Base-by-base conservation (phyloP, 345 rosid genomes). In the Garcia nutans region DNA sequence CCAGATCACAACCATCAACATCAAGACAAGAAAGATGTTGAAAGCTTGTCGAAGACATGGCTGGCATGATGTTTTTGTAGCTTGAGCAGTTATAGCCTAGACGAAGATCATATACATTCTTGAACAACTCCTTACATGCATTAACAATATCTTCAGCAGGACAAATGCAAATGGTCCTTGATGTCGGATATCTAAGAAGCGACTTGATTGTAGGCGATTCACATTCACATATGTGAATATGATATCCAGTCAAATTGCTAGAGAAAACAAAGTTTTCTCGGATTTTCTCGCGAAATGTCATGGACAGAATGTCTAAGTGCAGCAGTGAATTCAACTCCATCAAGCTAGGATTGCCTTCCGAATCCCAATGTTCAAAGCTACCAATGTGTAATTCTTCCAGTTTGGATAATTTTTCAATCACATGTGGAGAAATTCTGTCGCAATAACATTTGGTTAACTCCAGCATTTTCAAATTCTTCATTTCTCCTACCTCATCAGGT, bases 351-450 rank as follows among this genome's bases (percentile, higher is more conserved):
- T 49, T 49, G 15, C 15, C 54, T 49, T 12, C 3, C 12, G 5
- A 33, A 33, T 54, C 37, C 57, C 68, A 65, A 8, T 17, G 24
- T 65, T 37, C 50, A 41, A 19, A 65, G 20, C 0, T 2, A 61
- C 44, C 58, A 62, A 61, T 62, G 28, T 47, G 50, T 6, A 74
- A 28, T n/a, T 74, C 77, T 64, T 74, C 77, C 10, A 74, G 68
- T 8, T 50, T 74, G 10, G 58, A 31, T 16, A 74, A 47, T 9
- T 50, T 52, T 20, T 11, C 11, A 12, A 74, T 63, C 37, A 50
- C n/a, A 63, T 63, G 33, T 19, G 70, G 9, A 65, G 47, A 50
- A 26, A 74, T 26, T 3, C 8, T 74, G 7, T 13, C 45, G 10
- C 54, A 11, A 24, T 37, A 22, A 22, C 60, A 31, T 13, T 16